Evolutionary conservation across 2,329 filamentous ascomycete genomes (phyloP).

Genomic region (Ceratocystiopsis sp.): DNA sequence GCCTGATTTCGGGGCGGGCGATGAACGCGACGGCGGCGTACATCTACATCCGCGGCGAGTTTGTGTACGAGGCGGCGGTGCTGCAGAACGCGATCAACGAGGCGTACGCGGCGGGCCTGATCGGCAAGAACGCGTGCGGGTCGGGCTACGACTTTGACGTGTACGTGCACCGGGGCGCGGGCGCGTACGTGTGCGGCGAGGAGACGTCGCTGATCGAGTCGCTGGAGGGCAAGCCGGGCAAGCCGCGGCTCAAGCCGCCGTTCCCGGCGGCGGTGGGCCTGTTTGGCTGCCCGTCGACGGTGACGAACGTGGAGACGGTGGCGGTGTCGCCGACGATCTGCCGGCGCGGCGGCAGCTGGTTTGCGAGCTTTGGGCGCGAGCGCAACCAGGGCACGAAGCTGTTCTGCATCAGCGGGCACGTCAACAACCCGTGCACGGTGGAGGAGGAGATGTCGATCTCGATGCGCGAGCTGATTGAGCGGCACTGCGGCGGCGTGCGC

Average conservation of each 20-base stretch:
- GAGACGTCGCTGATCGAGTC: constrained; percentile 98
- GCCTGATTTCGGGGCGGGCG: constrained; percentile 82
- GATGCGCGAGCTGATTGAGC: constrained; percentile 88
- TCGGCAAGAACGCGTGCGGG: constrained; percentile 95
- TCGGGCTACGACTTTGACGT: constrained; percentile 97
- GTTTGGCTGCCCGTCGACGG: constrained; percentile 94
- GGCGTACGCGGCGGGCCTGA: constrained; percentile 83
- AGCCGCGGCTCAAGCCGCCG: constrained; percentile 94
- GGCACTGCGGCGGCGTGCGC: constrained; percentile 91
- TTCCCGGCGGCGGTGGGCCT: constrained; percentile 96
- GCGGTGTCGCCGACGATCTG: constrained; percentile 92
- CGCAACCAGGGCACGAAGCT: constrained; percentile 96
- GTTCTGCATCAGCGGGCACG: constrained; percentile 94
- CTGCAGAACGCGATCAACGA: constrained; percentile 94
- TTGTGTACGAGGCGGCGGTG: constrained; percentile 86
- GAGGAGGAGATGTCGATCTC: constrained; percentile 99
- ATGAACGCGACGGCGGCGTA: constrained; percentile 99
- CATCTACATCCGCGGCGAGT: constrained; percentile 98
- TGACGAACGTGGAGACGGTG: constrained; percentile 95
- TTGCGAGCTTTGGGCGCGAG: constrained; percentile 84
- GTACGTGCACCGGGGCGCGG: constrained; percentile 89
- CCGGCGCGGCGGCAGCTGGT: constrained; percentile 83
- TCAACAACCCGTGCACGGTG: constrained; percentile 96
- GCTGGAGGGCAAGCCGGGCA: constrained; percentile 94
- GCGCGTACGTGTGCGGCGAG: constrained; percentile 95